Percentiles rank a stretch among this genome's conserved stretches.
These are phyloP conservation scores for Talaromyces sp. DNA, from an alignment of 2,329 filamentous ascomycete species.

Conservation along the genomic window DNA sequence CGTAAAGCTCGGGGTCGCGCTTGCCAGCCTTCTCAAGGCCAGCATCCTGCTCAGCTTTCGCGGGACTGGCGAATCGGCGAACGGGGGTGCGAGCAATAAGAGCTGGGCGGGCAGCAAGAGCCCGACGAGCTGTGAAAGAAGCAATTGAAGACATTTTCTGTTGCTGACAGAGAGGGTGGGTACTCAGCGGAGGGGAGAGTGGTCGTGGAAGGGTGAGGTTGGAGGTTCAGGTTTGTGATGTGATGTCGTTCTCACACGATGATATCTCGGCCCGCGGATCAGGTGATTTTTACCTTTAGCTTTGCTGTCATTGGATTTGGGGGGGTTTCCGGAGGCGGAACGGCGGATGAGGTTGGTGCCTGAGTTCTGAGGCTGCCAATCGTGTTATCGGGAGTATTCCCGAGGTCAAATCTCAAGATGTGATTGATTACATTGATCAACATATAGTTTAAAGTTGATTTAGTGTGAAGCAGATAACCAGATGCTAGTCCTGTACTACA, in stretches of 20 bases:
- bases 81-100: slow-evolving; percentile 37
- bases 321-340: slow-evolving; percentile 1
- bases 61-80: slow-evolving; percentile 32
- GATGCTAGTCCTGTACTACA: too few relatives aligned
- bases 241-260: slow-evolving; percentile 14
- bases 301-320: not conserved
- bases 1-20: slow-evolving; percentile 70
- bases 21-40: slow-evolving; percentile 59
- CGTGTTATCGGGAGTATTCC: not conserved
- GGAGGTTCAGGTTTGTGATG: not conserved
- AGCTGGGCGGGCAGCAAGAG: slow-evolving; percentile 35
- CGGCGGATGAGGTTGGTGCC: not conserved
- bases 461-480: too few relatives aligned
- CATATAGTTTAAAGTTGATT: too few relatives aligned
- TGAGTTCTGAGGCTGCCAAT: not conserved
- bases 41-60: slow-evolving; percentile 45
- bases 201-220: too few relatives aligned
- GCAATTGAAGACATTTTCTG: slow-evolving; percentile 38
- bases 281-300: slow-evolving; percentile 12
- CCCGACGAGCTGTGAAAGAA: slow-evolving; percentile 38
- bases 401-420: too few relatives aligned
- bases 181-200: slow-evolving; percentile 1
- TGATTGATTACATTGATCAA: too few relatives aligned
- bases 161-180: not conserved
- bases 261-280: slow-evolving; percentile 15